Percentiles rank a stretch among this genome's conserved stretches.
These are phyloP conservation scores for Trichoderma pleuroti DNA, from an alignment of 2,329 filamentous ascomycete genomes.

Conservation along the genomic window DNA sequence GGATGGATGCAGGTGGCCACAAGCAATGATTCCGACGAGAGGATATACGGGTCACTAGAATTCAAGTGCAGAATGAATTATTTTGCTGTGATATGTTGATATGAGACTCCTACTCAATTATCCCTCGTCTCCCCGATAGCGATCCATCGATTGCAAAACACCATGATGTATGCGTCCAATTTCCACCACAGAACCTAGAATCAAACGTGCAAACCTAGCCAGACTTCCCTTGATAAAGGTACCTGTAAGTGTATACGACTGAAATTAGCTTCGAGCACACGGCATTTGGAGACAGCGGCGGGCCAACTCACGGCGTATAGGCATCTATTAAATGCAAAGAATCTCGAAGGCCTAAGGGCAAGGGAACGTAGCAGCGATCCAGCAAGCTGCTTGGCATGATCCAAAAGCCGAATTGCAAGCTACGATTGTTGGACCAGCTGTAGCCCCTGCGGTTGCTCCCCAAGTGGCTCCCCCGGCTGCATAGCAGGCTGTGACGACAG, in stretches of 20 bases:
- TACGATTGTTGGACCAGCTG: constrained; percentile 37
- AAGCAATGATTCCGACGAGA: too few species aligned
- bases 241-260: not conserved
- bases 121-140: not conserved
- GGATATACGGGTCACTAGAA: too few species aligned
- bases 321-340: not conserved
- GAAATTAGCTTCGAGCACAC: not conserved
- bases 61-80: too few species aligned
- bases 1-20: too few species aligned
- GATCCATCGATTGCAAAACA: not conserved
- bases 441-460: constrained; percentile 35
- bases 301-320: not conserved
- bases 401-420: constrained; percentile 44
- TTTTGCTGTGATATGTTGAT: too few species aligned
- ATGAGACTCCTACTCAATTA: not conserved
- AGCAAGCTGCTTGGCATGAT: constrained; percentile 9
- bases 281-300: not conserved
- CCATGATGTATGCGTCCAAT: not conserved
- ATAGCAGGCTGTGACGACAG: constrained; percentile 44
- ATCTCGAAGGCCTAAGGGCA: not conserved
- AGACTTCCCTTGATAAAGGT: not conserved
- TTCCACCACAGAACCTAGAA: not conserved
- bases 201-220: not conserved
- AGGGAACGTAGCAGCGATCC: not conserved
- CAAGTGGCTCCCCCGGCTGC: constrained; percentile 40